Evolutionary conservation across 371 early-diverging fungal genomes (phyloP), one percentile per base, ranked within the genome.

Genomic region (Apophysomyces elegans): DNA sequence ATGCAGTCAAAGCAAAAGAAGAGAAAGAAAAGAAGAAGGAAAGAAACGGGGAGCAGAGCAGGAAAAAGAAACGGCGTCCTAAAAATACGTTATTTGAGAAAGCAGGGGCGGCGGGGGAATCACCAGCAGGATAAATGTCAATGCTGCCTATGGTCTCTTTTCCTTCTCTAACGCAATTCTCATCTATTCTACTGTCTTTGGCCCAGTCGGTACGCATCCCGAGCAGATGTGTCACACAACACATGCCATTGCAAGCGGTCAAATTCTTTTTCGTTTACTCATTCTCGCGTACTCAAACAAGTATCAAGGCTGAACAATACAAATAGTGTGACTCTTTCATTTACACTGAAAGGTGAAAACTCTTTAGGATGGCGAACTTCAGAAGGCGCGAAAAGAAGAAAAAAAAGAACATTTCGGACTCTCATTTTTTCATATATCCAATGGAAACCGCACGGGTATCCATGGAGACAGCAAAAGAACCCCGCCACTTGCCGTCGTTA

Each of bases 151-250:
- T 26, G 32, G 32, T 41, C 41, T 41, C 8, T 13, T 41, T 13
- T 41, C 41, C 5, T 50, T 11, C 54, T 50, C 54, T n/a, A 11
- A n/a, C 54, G 16, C 54, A 18, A 21, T 16, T 18, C 9, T 50
- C 21, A 21, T 50, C 21, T 50, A 21, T 21, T 50, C 21, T 50
- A 7, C 21, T 50, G 21, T 21, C 9, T 11, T 6, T 50, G 54
- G 32, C 54, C 54, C 54, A 50, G 54, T 50, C 54, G 54, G 54
- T 50, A 50, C 54, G 54, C 54, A 50, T 50, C 54, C 54, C 54
- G 54, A 50, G 54, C 54, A 50, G 16, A n/a, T 50, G 54, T 50
- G 54, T 50, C 21, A 50, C 54, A 50, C 54, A 50, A 50, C 54
- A 50, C 54, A 50, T 50, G 54, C 54, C 21, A 50, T 50, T 21